These are phyloP conservation scores for Terana coerulea DNA, from an alignment of 768 basidiomycete genomes.

Conservation along the genomic window DNA sequence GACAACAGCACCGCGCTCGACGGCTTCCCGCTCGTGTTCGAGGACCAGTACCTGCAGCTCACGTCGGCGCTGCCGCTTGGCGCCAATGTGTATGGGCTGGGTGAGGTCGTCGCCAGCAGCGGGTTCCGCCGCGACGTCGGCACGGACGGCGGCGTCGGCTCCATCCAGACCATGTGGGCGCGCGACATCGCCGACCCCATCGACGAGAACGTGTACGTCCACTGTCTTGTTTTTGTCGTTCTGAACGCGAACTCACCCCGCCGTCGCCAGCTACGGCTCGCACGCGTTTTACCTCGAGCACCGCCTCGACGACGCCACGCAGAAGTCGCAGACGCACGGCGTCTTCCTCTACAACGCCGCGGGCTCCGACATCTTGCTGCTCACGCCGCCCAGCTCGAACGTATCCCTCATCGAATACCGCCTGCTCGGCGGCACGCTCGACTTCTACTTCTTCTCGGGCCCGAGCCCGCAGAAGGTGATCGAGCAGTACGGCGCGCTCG, in stretches of 20 bases:
- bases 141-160: slow-evolving; percentile 44
- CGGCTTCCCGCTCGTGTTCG: slow-evolving; percentile 70
- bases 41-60: slow-evolving; percentile 77
- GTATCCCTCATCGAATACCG: slow-evolving; percentile 69
- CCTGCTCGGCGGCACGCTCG: slow-evolving; percentile 68
- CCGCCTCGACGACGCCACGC: slow-evolving; percentile 50
- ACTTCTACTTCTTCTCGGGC: slow-evolving; percentile 72
- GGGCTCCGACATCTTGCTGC: slow-evolving; percentile 67
- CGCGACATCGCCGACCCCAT: slow-evolving; percentile 59
- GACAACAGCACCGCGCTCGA: slow-evolving; percentile 56
- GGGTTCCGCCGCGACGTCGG: slow-evolving; percentile 64
- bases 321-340: slow-evolving; percentile 62
- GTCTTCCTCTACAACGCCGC: slow-evolving; percentile 71
- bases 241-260: neutral
- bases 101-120: slow-evolving; percentile 67
- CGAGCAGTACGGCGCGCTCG: slow-evolving; percentile 64
- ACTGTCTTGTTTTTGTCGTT: neutral
- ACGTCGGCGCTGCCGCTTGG: slow-evolving; percentile 60
- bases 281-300: slow-evolving; percentile 75
- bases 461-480: slow-evolving; percentile 44
- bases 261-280: slow-evolving; percentile 53
- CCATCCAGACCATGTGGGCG: slow-evolving; percentile 67
- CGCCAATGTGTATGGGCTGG: slow-evolving; percentile 76
- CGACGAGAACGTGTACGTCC: slow-evolving; percentile 61
- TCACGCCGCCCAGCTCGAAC: slow-evolving; percentile 51